phyloP scores from a whole-genome alignment of 139 green algal species.

The Marvania coccoides region DNA sequence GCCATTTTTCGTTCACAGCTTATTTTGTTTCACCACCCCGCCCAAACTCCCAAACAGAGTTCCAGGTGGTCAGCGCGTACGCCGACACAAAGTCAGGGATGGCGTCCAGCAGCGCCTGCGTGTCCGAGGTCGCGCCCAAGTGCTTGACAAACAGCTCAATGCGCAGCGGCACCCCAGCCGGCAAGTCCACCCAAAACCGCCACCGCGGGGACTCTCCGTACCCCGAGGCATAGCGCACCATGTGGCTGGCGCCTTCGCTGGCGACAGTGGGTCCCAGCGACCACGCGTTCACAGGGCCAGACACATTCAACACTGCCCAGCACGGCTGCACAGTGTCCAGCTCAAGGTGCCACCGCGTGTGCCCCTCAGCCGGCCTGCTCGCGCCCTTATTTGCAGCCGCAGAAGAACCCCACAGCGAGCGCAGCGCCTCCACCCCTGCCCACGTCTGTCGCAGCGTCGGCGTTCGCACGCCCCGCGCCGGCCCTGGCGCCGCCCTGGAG shows the following conservation, averaged over 20 bases:
- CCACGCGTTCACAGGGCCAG: constrained; percentile 25
- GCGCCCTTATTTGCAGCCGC: no score
- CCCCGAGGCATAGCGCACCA: constrained; percentile 30
- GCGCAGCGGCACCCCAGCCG: not conserved
- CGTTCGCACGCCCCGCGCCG: not conserved
- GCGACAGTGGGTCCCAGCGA: constrained; percentile 19
- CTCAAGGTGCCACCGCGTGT: not conserved
- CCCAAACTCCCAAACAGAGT: constrained; percentile 8
- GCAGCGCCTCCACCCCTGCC: no score
- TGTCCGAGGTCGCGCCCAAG: not conserved
- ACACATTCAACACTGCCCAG: constrained; percentile 41
- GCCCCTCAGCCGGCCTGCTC: no score
- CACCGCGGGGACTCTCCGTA: not conserved
- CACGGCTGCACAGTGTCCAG: constrained; percentile 5
- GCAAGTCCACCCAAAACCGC: constrained; percentile 31
- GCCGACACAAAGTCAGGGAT: constrained; percentile 14
- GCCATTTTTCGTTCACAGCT: no score
- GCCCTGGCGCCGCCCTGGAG: constrained; percentile 7
- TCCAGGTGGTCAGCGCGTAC: constrained; percentile 4
- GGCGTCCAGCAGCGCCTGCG: not conserved
- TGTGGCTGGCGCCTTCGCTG: not conserved
- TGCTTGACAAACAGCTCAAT: constrained; percentile 3
- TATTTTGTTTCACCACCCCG: no score
- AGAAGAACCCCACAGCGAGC: no score
- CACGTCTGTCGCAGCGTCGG: no score